Evolutionary conservation across 805 yeast species (phyloP), one percentile per base, ranked within the genome.

Genomic region (Wickerhamomyces chaumierensis): DNA sequence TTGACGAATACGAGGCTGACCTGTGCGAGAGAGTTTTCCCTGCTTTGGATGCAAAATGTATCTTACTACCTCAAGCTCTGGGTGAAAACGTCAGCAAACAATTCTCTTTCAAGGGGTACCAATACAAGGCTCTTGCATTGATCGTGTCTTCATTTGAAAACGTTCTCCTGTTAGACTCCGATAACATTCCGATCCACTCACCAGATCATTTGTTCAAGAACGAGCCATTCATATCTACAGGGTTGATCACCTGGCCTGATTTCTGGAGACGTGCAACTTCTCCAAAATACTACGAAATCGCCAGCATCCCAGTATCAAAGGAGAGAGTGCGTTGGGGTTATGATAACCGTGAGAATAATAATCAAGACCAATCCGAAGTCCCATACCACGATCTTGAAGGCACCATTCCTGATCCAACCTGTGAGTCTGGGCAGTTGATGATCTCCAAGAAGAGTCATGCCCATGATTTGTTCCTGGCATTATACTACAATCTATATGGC

Each of bases 251-350:
- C 19, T 85, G 94, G 90, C 94, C 94, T 2, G 95, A 85, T 58
- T 85, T 78, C 56, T 85, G 95, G 95, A 73, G 79, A 56, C 69
- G 95, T 46, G 76, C 88, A 6, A 82, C 88, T 1, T 73, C 83
- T 1, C 94, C 95, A 5, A 61, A 62, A 31, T 80, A 71, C 49
- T 85, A 81, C 57, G 71, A 73, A 23, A 75, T 85, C 46, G 84
- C 84, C 0, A 82, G 75, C 2, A 62, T 75, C 13, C 47, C 61
- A 36, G 61, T 75, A 2, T 38, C 79, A 3, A 38, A 59, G 2
- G 56, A 47, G 57, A 63, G 69, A 25, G 57, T 58, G 8, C 50
- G 67, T 33, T 58, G 49, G 31, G 71, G 69, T 4, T 62, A 56
- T 47, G 55, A 60, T 35, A 62, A 65, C 35, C 58, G 58, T 38